Base-by-base conservation (phyloP, 2,329 filamentous ascomycete species). In the Epichloe sibirici region DNA sequence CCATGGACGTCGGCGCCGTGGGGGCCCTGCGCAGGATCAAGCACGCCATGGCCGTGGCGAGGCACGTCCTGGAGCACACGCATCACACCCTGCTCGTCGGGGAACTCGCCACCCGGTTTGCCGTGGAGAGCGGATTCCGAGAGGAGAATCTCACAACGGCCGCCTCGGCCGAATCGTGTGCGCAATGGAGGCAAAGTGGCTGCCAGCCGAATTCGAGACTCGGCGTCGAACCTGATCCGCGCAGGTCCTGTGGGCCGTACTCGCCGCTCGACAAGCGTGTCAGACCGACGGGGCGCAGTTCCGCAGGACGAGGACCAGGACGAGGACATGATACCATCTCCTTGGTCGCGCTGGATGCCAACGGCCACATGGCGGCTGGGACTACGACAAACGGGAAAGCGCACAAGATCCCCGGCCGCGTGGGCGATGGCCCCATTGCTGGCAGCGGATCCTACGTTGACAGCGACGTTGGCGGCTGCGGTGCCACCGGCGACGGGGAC, bases 391-490 rank as follows among this genome's bases (percentile, higher is more conserved):
- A 80, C 56, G 77, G 77, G 48, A 75, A 74, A 7, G 64, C 70
- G 1, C 73, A 75, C 66, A 79, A 79, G 59, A 63, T 80, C 0
- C 76, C 76, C 1, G 77, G 77, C 0, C 71, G 77, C 17, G 76
- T 79, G 0, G 77, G 77, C 15, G 77, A 80, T 51, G 77, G 75
- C 0, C 76, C 77, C 3, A 78, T 79, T 49, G 67, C 70, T 0
- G 77, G 77, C 1, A 76, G 73, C 51, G 77, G 76, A 2, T 76
- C 75, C 1, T 80, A 80, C 56, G 77, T 75, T 3, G 77, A 80
- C 55, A 67, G 66, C 4, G 74, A 76, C 3, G 71, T 76, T 1
- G 77, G 76, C 2, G 77, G 73, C 0, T 80, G 77, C 57, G 77
- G 76, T 7, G 75, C 77, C 2, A 79, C 77, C 0, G 77, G 77